These are phyloP conservation scores for Talaromyces sp. DNA, from an alignment of 2,329 filamentous ascomycete species.

Conservation along the genomic window DNA sequence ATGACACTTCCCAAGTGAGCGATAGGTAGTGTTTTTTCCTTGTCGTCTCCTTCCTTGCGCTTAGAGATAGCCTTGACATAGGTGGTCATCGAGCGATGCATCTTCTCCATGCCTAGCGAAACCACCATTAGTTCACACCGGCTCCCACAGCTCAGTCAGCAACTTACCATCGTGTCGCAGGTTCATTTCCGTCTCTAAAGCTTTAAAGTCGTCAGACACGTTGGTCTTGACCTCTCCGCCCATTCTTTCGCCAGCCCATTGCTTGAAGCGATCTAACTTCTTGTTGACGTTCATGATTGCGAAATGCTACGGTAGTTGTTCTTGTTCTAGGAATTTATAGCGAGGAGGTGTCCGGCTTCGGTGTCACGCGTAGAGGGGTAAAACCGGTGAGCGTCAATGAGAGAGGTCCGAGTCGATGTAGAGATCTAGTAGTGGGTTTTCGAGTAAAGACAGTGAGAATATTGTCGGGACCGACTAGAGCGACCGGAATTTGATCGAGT, in stretches of 20 bases:
- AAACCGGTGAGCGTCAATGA: background rate
- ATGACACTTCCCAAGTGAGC: conserved; percentile 79
- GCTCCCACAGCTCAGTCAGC: background rate
- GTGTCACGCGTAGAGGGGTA: background rate
- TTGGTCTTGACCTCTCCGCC: conserved; percentile 82
- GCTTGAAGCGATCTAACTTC: conserved; percentile 91
- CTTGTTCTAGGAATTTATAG: background rate
- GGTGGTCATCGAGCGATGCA: conserved; percentile 77
- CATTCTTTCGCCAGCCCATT: conserved; percentile 98
- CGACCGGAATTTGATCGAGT: background rate
- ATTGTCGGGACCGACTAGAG: background rate
- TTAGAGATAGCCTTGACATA: conserved; percentile 88
- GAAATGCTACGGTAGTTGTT: background rate
- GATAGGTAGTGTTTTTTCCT: conserved; percentile 78
- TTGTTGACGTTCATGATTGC: conserved; percentile 64
- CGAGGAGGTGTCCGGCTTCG: background rate
- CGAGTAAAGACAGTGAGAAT: background rate
- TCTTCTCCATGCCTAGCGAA: conserved; percentile 64
- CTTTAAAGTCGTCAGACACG: conserved; percentile 86
- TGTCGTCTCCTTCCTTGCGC: conserved; percentile 79
- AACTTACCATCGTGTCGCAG: conserved; percentile 75
- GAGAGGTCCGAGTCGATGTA: background rate
- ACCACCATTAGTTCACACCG: background rate
- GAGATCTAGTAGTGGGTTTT: background rate
- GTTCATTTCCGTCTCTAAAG: conserved; percentile 83